Evolutionary conservation across 768 basidiomycete genomes (phyloP).

Genomic region (Podaxis sp.): DNA sequence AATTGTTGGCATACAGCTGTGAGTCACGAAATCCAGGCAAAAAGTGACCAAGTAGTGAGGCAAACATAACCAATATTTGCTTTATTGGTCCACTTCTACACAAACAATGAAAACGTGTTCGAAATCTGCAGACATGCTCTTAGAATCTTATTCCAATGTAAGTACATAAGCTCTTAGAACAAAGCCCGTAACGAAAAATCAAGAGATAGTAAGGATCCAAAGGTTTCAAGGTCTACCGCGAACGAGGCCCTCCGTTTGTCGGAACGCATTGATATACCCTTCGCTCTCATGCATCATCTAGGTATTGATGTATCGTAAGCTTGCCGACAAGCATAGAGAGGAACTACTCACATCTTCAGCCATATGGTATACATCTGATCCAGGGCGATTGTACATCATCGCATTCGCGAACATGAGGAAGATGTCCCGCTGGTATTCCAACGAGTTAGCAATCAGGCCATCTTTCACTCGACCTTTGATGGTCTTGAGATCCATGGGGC

Average conservation of each 20-base stretch:
- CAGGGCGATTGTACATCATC: constrained; percentile 93
- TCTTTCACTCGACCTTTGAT: constrained; percentile 86
- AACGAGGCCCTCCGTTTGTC: constrained; percentile 74
- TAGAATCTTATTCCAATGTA: neutral
- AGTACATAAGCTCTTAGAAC: neutral
- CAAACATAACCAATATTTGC: constrained; percentile 16
- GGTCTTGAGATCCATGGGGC: constrained; percentile 95
- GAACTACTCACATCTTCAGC: constrained; percentile 77
- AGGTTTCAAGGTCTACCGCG: constrained; percentile 12
- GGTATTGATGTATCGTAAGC: neutral
- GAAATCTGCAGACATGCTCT: neutral
- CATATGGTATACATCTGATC: constrained; percentile 85
- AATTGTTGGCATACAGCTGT: constrained; percentile 6
- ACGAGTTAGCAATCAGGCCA: constrained; percentile 73
- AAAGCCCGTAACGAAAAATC: neutral
- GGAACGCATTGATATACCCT: constrained; percentile 44
- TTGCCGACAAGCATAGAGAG: neutral
- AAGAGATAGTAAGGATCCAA: neutral
- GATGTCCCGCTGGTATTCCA: constrained; percentile 88
- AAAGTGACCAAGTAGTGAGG: constrained; percentile 1
- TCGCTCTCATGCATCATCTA: constrained; percentile 36
- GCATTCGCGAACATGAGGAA: constrained; percentile 96
- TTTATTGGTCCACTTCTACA: constrained; percentile 2
- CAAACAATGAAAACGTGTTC: constrained; percentile 15
- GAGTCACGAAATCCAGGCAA: constrained; percentile 7